Conservation (phyloP, 768 basidiomycete genomes). For the Grammothele lineata region DNA sequence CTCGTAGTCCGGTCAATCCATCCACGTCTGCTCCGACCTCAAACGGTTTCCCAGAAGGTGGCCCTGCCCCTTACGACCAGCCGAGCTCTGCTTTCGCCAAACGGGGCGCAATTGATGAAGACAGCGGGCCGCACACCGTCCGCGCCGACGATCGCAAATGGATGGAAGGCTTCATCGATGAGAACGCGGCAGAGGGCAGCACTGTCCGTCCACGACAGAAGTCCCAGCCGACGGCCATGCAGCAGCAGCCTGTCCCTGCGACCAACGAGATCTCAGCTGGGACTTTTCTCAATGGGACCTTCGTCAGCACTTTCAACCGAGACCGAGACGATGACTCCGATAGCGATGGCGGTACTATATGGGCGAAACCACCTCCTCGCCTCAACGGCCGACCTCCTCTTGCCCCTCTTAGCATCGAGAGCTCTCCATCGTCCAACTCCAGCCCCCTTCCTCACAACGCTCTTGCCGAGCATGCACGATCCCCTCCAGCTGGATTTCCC, state of each 20-base stretch:
- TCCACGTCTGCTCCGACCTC: conserved; percentile 31
- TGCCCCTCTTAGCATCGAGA: conserved; percentile 17
- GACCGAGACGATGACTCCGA: conserved; percentile 50
- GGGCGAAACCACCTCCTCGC: conserved; percentile 35
- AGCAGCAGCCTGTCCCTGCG: conserved; percentile 7
- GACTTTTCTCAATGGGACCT: too few species aligned
- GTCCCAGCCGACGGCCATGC: conserved; percentile 1
- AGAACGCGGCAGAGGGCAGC: conserved; percentile 12
- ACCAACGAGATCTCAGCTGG: conserved; percentile 1
- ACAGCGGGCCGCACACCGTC: conserved; percentile 3
- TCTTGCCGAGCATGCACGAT: too few species aligned
- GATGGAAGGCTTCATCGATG: conserved; percentile 17
- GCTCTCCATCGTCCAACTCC: neutral
- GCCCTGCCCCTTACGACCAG: neutral
- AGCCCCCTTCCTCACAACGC: conserved; percentile 10
- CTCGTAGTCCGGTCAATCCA: conserved; percentile 58
- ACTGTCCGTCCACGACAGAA: conserved; percentile 9
- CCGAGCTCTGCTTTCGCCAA: conserved; percentile 7
- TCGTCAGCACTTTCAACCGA: too few species aligned
- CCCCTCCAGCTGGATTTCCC: conserved; percentile 10
- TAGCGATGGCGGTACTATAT: conserved; percentile 40
- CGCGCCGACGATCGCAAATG: conserved; percentile 10
- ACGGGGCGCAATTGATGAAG: conserved; percentile 12
- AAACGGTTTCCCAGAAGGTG: conserved; percentile 16
- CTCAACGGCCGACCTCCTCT: conserved; percentile 16